Percentiles rank a stretch among this genome's conserved stretches.
Evolutionary conservation across 208 protist genomes (phyloP).

Genomic region (Trypanosomatidae sp.): DNA sequence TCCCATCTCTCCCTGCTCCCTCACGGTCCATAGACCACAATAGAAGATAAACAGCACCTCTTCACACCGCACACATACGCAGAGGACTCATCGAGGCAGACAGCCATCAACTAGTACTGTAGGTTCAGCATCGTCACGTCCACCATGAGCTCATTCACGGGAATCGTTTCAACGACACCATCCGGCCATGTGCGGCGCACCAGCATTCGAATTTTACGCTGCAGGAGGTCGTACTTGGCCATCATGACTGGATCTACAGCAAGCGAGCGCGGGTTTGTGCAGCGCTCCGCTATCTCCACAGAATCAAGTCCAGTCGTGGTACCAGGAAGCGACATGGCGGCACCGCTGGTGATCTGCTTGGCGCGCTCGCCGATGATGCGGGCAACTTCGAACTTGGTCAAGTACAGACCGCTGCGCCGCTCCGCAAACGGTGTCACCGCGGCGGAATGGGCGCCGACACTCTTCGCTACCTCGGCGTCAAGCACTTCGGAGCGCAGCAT

Average conservation of each 20-base stretch:
- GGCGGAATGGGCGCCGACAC: constrained; percentile 17
- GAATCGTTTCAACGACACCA: constrained; percentile 78
- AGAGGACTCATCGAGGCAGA: too few relatives aligned
- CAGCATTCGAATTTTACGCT: constrained; percentile 75
- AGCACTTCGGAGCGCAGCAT: constrained; percentile 75
- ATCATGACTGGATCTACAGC: constrained; percentile 85
- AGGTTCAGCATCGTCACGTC: constrained; percentile 70
- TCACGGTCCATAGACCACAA: background rate
- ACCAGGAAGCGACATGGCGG: constrained; percentile 36
- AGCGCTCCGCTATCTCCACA: constrained; percentile 65
- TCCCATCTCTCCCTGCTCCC: background rate
- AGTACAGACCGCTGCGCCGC: constrained; percentile 63
- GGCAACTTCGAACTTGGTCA: constrained; percentile 88
- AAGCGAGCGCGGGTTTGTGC: constrained; percentile 59
- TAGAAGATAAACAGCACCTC: background rate
- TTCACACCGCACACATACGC: background rate
- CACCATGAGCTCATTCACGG: constrained; percentile 73
- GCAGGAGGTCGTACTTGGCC: constrained; percentile 82
- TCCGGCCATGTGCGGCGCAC: constrained; percentile 85
- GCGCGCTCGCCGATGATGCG: constrained; percentile 83
- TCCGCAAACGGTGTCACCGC: constrained; percentile 66
- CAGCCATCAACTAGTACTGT: constrained; percentile 26
- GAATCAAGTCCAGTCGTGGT: constrained; percentile 31
- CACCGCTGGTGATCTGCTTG: constrained; percentile 73
- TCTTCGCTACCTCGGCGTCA: constrained; percentile 47